These are phyloP conservation scores for Arthroderma uncinatum DNA, from an alignment of 2,329 filamentous ascomycete genomes.

Conservation along the genomic window DNA sequence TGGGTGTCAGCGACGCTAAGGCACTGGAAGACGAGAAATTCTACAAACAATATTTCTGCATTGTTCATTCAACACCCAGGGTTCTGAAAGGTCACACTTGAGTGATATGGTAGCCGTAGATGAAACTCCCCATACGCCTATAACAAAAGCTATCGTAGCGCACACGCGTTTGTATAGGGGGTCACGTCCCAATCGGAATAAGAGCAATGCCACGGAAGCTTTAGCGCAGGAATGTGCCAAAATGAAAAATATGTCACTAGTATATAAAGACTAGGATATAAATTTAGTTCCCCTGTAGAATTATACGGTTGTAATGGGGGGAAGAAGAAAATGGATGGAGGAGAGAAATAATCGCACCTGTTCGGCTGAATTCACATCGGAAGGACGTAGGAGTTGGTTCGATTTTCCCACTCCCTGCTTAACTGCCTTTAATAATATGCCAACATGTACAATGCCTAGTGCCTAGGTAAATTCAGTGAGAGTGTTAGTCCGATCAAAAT, in stretches of 20 bases:
- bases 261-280: conserved; percentile 3
- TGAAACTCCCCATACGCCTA: conserved; percentile 17
- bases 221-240: conserved; percentile 21
- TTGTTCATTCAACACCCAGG: conserved; percentile 7
- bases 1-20: neutral
- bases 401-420: conserved; percentile 9
- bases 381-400: neutral
- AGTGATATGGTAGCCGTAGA: conserved; percentile 17
- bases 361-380: conserved; percentile 2
- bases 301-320: neutral
- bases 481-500: neutral
- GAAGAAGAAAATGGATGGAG: neutral
- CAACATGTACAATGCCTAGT: conserved; percentile 8
- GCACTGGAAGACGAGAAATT: neutral
- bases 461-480: neutral
- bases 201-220: conserved; percentile 20
- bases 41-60: conserved; percentile 9
- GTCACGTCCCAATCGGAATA: conserved; percentile 20
- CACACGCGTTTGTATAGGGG: conserved; percentile 12
- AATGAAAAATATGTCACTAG: conserved; percentile 18
- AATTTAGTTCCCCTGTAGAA: neutral
- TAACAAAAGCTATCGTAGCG: conserved; percentile 10
- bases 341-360: conserved; percentile 2
- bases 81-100: conserved; percentile 13
- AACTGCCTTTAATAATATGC: conserved; percentile 8